These are phyloP conservation scores for Oenanthe javanica DNA, from an alignment of 140 eudicot genomes.

Conservation along the genomic window DNA sequence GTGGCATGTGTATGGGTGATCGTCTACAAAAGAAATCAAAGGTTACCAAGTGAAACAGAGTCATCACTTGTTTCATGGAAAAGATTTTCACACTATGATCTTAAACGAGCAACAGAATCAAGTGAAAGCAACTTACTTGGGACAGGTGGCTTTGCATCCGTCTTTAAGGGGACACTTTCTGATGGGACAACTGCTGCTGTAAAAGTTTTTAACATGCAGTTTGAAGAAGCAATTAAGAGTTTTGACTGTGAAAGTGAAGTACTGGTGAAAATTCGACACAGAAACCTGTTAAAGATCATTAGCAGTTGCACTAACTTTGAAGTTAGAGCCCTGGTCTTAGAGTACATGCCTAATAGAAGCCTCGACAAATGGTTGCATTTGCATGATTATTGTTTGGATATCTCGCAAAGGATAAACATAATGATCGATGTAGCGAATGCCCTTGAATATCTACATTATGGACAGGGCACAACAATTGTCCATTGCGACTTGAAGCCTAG, in stretches of 20 bases:
- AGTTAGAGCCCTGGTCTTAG: conserved; percentile 1
- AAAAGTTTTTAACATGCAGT: neutral
- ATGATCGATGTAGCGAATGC: conserved; percentile 9
- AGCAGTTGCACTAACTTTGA: conserved; percentile 1
- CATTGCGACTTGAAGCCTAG: conserved; percentile 15
- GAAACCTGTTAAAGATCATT: conserved; percentile 1
- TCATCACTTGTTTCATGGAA: neutral
- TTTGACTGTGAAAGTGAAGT: conserved; percentile 9
- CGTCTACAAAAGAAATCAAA: neutral
- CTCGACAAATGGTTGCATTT: conserved; percentile 11
- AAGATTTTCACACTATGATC: conserved; percentile 8
- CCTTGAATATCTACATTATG: conserved; percentile 8
- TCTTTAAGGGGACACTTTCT: neutral
- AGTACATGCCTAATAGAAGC: conserved; percentile 16
- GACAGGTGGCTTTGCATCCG: neutral
- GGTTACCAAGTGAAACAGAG: neutral
- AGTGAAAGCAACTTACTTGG: neutral
- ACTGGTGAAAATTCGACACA: neutral
- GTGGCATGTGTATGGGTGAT: neutral
- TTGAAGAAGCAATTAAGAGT: neutral
- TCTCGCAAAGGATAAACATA: neutral
- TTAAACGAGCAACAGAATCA: neutral
- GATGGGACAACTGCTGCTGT: conserved; percentile 1
- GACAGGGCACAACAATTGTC: neutral
- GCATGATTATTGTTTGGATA: neutral